A percentile compares a stretch with the other conserved stretches of the same genome.
Conservation (phyloP, 2,329 filamentous ascomycete genomes). For the Knufia petricola region DNA sequence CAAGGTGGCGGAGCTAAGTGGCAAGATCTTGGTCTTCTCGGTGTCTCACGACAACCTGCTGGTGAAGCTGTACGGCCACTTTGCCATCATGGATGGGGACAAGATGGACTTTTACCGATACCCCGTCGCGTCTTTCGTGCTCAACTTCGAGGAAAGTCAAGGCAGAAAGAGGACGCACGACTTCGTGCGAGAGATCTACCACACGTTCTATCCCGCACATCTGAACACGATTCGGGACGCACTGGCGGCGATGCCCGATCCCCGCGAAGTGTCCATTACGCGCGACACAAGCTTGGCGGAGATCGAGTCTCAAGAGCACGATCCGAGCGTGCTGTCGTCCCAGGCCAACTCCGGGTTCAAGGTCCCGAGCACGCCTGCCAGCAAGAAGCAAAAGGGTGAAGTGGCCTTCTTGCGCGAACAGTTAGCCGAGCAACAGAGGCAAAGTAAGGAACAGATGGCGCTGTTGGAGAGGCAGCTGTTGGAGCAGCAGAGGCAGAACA, state of each 20-base stretch:
- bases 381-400: constrained; percentile 4
- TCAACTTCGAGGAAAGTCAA: too few relatives aligned
- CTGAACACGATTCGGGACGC: constrained; percentile 7
- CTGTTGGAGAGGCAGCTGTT: background rate
- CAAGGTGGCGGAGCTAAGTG: background rate
- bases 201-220: constrained; percentile 9
- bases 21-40: too few relatives aligned
- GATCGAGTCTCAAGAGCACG: too few relatives aligned
- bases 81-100: background rate
- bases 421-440: too few relatives aligned
- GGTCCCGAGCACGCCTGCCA: background rate
- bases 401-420: background rate
- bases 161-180: too few relatives aligned
- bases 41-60: constrained; percentile 2
- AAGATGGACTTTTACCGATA: constrained; percentile 7
- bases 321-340: too few relatives aligned
- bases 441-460: background rate
- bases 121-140: constrained; percentile 1
- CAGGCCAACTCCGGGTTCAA: background rate
- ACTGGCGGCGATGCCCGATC: constrained; percentile 2
- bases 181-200: constrained; percentile 10
- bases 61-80: constrained; percentile 7
- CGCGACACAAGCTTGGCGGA: too few relatives aligned
- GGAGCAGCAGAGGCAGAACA: too few relatives aligned
- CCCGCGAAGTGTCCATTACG: too few relatives aligned